These are phyloP conservation scores for Boletus rex-veris DNA, from an alignment of 768 basidiomycete genomes.

Conservation along the genomic window DNA sequence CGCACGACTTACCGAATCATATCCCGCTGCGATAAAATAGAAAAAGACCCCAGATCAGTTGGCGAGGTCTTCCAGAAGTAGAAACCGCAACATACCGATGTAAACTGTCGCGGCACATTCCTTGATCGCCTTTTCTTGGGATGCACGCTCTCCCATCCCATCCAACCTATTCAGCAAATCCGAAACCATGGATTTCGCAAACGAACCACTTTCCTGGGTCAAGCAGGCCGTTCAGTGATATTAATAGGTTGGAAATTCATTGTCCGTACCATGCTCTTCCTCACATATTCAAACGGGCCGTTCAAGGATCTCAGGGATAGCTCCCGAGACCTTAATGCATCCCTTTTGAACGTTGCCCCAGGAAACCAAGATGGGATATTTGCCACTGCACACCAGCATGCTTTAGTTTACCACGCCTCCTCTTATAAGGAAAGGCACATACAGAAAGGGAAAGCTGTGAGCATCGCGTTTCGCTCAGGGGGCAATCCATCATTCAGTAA, in stretches of 20 bases:
- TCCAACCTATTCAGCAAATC: constrained; percentile 21
- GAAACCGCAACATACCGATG: constrained; percentile 19
- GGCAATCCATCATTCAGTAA: constrained; percentile 22
- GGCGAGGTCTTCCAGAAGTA: background rate
- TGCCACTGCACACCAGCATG: constrained; percentile 16
- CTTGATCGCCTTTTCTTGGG: constrained; percentile 25
- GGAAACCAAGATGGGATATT: constrained; percentile 30
- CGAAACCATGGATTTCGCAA: constrained; percentile 30
- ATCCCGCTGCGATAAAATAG: constrained; percentile 19
- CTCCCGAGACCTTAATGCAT: constrained; percentile 25
- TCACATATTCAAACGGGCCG: constrained; percentile 29
- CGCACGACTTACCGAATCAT: constrained; percentile 20
- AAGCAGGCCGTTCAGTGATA: background rate
- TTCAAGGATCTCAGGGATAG: constrained; percentile 23
- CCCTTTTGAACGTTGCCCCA: constrained; percentile 28
- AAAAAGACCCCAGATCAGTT: background rate
- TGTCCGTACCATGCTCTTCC: constrained; percentile 22
- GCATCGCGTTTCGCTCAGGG: constrained; percentile 27
- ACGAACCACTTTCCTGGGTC: constrained; percentile 22
- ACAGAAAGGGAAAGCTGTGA: constrained; percentile 31
- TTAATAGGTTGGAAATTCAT: background rate
- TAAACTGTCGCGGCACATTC: constrained; percentile 31
- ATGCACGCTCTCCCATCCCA: constrained; percentile 9
- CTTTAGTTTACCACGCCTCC: background rate
- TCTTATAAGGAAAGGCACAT: background rate